phyloP scores from a whole-genome alignment of 2,329 filamentous ascomycete genomes.

The Thelonectria blattea region DNA sequence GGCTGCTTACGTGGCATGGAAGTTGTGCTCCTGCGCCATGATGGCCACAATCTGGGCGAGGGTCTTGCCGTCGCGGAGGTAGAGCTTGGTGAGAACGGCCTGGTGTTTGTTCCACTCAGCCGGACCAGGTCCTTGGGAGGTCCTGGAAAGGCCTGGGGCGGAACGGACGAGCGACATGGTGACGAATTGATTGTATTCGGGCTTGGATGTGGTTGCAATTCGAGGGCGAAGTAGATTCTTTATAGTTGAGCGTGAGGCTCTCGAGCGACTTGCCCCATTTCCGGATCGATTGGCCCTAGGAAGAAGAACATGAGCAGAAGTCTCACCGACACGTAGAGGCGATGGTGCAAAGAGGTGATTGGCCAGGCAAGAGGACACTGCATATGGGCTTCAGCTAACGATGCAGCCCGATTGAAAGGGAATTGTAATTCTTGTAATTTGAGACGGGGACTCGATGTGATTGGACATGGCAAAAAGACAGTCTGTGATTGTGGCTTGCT shows the following conservation, averaged over 20 bases:
- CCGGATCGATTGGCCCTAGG: neutral
- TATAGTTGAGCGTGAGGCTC: neutral
- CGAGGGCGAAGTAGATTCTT: neutral
- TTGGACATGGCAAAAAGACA: constrained; percentile 2
- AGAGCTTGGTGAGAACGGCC: neutral
- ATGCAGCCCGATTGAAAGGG: neutral
- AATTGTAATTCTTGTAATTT: neutral
- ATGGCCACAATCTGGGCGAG: neutral
- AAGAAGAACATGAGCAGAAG: neutral
- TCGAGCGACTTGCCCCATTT: neutral
- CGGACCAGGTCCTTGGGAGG: constrained; percentile 3
- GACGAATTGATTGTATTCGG: neutral
- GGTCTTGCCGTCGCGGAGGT: constrained; percentile 2
- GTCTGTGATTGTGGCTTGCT: too few species aligned
- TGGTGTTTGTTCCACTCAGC: neutral
- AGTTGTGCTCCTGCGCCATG: constrained; percentile 2
- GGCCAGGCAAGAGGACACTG: neutral
- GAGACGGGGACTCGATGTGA: neutral
- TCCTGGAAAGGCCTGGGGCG: neutral
- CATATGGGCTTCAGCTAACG: neutral
- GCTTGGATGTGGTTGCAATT: too few species aligned
- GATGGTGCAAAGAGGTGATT: neutral
- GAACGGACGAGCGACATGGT: neutral
- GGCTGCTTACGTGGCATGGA: constrained; percentile 5
- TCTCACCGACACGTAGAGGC: neutral